Percentiles rank a stretch among this genome's conserved stretches.
Evolutionary conservation across 2,329 filamentous ascomycete genomes (phyloP).

Genomic region (Colletotrichum liriopes): DNA sequence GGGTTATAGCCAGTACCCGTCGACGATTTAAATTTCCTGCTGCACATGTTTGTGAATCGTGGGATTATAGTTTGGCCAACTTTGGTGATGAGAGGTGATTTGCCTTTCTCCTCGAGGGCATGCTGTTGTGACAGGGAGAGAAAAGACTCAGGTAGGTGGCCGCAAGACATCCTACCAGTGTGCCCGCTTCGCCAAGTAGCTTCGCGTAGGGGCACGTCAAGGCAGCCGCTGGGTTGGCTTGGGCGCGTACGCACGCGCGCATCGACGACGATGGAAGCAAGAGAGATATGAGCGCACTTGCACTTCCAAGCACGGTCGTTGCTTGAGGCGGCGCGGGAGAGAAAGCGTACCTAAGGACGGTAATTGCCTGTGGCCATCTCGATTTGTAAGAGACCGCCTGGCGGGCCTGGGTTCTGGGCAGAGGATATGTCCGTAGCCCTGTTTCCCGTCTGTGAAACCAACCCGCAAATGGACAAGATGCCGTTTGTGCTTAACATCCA

Average conservation of each 20-base stretch:
- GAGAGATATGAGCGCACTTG: constrained; percentile 6
- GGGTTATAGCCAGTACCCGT: background rate
- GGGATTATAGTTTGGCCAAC: background rate
- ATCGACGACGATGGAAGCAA: background rate
- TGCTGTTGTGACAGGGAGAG: background rate
- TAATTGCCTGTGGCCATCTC: background rate
- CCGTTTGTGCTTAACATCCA: background rate
- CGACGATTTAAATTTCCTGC: background rate
- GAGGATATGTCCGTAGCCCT: background rate
- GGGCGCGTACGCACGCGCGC: background rate
- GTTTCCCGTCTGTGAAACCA: background rate
- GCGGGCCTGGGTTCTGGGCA: rapidly evolving
- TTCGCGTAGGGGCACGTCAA: background rate
- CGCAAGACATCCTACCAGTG: background rate
- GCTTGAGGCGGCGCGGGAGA: constrained; percentile 7
- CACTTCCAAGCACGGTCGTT: background rate
- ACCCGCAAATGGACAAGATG: background rate
- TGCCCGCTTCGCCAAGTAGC: background rate
- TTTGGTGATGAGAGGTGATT: background rate
- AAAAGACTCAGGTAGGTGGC: background rate
- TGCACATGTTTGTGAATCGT: background rate
- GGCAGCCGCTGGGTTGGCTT: background rate
- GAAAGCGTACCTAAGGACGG: background rate
- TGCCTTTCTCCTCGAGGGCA: background rate
- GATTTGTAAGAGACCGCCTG: background rate